A percentile compares a stretch with the other conserved stretches of the same genome.
Conservation (phyloP, 768 basidiomycete genomes). For the Artomyces pyxidatus region DNA sequence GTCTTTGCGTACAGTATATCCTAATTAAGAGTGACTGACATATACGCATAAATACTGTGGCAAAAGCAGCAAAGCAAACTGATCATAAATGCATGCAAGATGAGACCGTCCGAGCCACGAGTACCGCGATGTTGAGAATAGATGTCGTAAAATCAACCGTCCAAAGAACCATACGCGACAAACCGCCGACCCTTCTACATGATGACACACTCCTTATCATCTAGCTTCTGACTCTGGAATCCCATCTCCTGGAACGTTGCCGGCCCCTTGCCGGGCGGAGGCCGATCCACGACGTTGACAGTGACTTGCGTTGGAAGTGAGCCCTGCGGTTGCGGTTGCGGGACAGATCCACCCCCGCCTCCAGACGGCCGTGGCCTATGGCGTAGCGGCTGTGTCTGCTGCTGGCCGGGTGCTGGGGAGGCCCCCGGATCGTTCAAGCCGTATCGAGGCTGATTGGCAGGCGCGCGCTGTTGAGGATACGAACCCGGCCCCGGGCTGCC, state of each 20-base stretch:
- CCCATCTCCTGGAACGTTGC: conserved; percentile 95
- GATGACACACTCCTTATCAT: conserved; percentile 79
- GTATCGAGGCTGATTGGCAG: conserved; percentile 1
- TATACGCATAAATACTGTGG: too few species aligned
- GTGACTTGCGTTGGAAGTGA: not conserved
- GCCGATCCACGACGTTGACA: conserved; percentile 6
- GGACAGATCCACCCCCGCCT: not conserved
- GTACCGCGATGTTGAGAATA: too few species aligned
- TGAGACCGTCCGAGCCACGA: too few species aligned
- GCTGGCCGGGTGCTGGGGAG: conserved; percentile 1
- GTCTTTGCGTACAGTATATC: too few species aligned
- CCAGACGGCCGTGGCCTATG: not conserved
- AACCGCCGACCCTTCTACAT: too few species aligned
- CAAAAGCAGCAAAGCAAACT: too few species aligned
- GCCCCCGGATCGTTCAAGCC: not conserved
- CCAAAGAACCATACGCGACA: too few species aligned
- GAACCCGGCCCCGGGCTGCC: not conserved
- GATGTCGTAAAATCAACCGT: too few species aligned
- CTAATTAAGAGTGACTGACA: too few species aligned
- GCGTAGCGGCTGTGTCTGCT: not conserved
- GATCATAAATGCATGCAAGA: too few species aligned
- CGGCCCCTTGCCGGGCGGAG: conserved; percentile 34
- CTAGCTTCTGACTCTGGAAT: conserved; percentile 65
- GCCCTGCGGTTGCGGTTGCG: not conserved
- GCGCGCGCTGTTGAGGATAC: not conserved